Conservation (phyloP, 192 early-diverging fungal genomes). For the Backusella psychrophila region DNA sequence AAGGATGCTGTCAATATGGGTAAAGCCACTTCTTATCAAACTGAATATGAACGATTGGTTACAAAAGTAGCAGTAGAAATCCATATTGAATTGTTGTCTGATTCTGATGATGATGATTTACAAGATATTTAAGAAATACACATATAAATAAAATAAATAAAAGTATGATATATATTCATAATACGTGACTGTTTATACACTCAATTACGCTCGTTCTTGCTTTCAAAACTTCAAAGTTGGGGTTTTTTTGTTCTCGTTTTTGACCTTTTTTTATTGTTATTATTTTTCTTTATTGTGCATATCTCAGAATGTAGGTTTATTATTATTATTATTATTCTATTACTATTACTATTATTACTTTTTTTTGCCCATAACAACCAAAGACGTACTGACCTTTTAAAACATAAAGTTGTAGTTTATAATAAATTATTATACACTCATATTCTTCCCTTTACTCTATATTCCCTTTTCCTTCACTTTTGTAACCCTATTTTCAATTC, state of each 20-base stretch:
- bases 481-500: background rate
- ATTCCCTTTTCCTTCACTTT: background rate
- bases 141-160: background rate
- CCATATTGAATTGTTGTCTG: conserved; percentile 14
- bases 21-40: conserved; percentile 20
- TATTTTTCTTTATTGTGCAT: background rate
- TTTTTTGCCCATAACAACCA: background rate
- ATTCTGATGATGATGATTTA: background rate
- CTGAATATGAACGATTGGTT: conserved; percentile 30
- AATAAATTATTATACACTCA: background rate
- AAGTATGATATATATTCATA: background rate
- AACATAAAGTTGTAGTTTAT: background rate
- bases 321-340: background rate
- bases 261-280: background rate
- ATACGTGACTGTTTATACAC: background rate
- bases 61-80: conserved; percentile 19
- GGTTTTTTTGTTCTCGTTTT: background rate
- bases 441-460: background rate
- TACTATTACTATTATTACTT: background rate
- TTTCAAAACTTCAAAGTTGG: too few relatives aligned
- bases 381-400: background rate
- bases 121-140: background rate
- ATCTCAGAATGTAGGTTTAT: background rate
- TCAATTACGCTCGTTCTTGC: background rate
- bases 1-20: conserved; percentile 26